Conservation (phyloP, 2,329 filamentous ascomycete genomes). For the Stachybotrys chartarum region DNA sequence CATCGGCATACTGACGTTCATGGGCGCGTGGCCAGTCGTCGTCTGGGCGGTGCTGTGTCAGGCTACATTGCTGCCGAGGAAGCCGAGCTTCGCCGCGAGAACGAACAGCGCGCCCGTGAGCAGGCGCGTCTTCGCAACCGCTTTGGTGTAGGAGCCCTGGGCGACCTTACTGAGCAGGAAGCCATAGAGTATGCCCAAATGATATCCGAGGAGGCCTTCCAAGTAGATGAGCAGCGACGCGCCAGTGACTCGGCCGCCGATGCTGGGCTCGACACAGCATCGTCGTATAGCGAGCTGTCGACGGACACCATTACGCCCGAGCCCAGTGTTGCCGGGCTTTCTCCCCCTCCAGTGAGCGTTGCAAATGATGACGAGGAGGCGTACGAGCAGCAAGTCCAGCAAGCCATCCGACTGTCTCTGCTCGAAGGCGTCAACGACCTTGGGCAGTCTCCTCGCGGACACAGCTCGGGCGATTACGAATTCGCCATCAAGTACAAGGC, state of each 20-base stretch:
- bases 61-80: conserved; percentile 85
- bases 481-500: conserved; percentile 42
- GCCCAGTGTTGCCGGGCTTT: conserved; percentile 38
- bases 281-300: conserved; percentile 32
- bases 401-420: conserved; percentile 54
- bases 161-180: conserved; percentile 59
- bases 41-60: conserved; percentile 61
- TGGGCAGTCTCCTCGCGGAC: conserved; percentile 35
- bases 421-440: conserved; percentile 46
- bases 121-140: conserved; percentile 64
- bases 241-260: conserved; percentile 45
- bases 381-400: conserved; percentile 55
- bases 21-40: conserved; percentile 40
- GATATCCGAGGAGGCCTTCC: conserved; percentile 55
- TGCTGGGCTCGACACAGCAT: conserved; percentile 33
- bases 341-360: conserved; percentile 19
- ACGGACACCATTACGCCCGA: conserved; percentile 48
- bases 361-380: conserved; percentile 36
- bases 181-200: conserved; percentile 58
- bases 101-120: conserved; percentile 59
- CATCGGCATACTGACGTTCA: conserved; percentile 59
- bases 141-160: conserved; percentile 72
- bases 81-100: conserved; percentile 69
- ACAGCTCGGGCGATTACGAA: conserved; percentile 42
- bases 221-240: conserved; percentile 49